phyloP scores from a whole-genome alignment of 345 rosid genomes.

The Moricandia moricandioides region DNA sequence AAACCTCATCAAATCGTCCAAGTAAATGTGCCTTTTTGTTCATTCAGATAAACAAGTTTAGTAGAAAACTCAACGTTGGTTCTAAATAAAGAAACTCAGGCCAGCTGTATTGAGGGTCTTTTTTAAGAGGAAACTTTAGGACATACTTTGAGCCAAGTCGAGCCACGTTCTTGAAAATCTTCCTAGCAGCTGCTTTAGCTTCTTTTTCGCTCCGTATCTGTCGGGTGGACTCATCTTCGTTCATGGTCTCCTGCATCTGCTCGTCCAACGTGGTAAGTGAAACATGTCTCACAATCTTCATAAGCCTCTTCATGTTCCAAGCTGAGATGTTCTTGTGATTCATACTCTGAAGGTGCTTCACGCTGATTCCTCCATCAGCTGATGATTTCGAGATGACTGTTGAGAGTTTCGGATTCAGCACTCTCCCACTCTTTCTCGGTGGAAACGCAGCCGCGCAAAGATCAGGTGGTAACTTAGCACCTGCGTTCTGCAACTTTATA shows the following conservation, averaged over 20 bases:
- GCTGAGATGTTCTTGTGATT: neutral
- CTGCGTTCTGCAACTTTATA: neutral
- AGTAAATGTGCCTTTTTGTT: neutral
- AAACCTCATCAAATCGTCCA: neutral
- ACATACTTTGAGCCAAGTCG: neutral
- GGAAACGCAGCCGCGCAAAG: neutral
- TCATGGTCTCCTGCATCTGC: neutral
- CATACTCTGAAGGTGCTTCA: neutral
- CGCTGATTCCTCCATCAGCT: neutral
- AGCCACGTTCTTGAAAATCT: neutral
- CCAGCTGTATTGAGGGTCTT: neutral
- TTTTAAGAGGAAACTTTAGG: neutral
- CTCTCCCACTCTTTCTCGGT: neutral
- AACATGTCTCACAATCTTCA: neutral
- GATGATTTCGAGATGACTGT: neutral
- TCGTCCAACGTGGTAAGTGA: neutral
- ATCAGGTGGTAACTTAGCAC: neutral
- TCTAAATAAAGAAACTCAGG: neutral
- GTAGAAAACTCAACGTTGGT: neutral
- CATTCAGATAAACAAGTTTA: neutral
- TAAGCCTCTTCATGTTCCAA: neutral
- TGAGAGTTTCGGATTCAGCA: neutral
- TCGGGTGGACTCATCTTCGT: neutral
- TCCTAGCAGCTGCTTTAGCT: neutral
- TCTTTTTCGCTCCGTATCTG: neutral